These are phyloP conservation scores for Porphyra umbilicalis DNA, from an alignment of 31 red algal species.

Conservation along the genomic window DNA sequence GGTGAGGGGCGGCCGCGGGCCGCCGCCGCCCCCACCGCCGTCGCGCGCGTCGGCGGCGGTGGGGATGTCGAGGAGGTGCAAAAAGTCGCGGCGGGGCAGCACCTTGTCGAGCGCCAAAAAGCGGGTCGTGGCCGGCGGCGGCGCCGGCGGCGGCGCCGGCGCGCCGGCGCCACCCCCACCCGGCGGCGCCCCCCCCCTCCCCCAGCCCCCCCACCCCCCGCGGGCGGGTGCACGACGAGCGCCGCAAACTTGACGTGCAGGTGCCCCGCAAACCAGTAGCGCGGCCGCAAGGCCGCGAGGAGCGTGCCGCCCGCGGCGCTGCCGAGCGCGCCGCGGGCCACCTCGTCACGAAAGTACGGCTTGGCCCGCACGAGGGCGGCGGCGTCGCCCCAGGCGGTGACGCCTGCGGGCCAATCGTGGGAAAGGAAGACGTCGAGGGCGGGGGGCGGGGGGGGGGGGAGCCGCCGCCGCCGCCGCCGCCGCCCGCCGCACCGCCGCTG, in stretches of 20 bases:
- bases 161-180: background rate
- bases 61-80: slow-evolving; percentile 74
- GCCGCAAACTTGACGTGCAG: slow-evolving; percentile 84
- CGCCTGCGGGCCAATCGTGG: slow-evolving; percentile 90
- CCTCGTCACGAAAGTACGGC: slow-evolving; percentile 66
- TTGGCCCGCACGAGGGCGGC: slow-evolving; percentile 52
- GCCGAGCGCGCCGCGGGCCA: slow-evolving; percentile 42
- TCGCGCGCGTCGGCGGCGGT: background rate
- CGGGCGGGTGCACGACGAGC: slow-evolving; percentile 33
- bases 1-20: background rate
- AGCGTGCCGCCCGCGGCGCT: slow-evolving; percentile 37
- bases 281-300: slow-evolving; percentile 32
- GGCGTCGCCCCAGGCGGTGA: slow-evolving; percentile 53
- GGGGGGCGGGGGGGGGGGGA: no score
- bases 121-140: slow-evolving; percentile 4
- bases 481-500: background rate
- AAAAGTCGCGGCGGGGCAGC: slow-evolving; percentile 59
- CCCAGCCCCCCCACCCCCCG: background rate
- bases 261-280: slow-evolving; percentile 91
- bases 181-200: background rate
- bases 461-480: background rate
- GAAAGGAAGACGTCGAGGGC: slow-evolving; percentile 72
- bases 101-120: slow-evolving; percentile 86
- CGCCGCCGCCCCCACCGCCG: background rate
- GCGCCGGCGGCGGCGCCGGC: background rate